Conservation (phyloP, 768 basidiomycete genomes). For the Boletus subparvulus region DNA sequence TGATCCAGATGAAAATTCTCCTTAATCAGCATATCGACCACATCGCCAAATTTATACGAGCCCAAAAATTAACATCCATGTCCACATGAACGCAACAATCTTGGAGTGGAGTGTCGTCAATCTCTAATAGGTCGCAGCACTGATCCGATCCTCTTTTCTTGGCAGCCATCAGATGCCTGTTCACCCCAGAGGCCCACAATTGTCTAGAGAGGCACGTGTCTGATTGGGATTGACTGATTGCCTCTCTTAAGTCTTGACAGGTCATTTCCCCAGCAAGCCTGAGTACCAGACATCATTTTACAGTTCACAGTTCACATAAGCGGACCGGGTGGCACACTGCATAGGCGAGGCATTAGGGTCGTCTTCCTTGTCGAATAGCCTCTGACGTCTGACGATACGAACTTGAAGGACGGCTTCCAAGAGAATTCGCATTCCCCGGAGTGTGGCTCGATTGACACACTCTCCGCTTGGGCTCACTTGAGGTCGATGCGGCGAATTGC, state of each 20-base stretch:
- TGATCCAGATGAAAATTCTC: constrained; percentile 14
- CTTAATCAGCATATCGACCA: constrained; percentile 5
- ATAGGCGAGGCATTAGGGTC: not conserved
- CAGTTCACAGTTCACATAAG: not conserved
- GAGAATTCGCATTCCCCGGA: not conserved
- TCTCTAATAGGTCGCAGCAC: not conserved
- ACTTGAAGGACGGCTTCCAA: not conserved
- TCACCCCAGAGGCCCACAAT: not conserved
- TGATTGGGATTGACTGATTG: not conserved
- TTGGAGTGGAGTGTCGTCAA: not conserved
- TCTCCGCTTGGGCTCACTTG: not conserved
- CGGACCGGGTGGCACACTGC: not conserved
- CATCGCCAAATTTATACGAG: not conserved
- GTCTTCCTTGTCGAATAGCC: not conserved
- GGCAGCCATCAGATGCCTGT: not conserved
- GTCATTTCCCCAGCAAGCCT: not conserved
- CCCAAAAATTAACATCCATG: not conserved
- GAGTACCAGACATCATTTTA: not conserved
- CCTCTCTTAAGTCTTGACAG: not conserved
- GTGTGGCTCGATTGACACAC: not conserved
- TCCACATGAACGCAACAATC: constrained; percentile 2
- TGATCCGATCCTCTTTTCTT: not conserved
- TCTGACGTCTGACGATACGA: not conserved
- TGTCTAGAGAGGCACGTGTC: not conserved
- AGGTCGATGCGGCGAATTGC: not conserved